Conservation (phyloP, 805 yeast species). For the Debaryomyces maramus region DNA sequence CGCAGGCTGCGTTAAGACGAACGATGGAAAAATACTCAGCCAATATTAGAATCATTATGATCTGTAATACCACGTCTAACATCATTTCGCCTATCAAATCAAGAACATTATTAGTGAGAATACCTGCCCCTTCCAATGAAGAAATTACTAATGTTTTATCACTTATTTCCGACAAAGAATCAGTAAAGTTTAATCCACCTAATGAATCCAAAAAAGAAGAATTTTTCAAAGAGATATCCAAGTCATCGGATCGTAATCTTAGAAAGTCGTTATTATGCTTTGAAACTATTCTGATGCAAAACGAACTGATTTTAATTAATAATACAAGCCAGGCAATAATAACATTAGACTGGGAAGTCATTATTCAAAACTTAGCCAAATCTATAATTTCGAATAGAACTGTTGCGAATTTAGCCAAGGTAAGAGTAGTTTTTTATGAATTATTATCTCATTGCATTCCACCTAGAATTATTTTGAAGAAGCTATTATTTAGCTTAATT, state of each 20-base stretch:
- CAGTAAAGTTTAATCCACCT: conserved; percentile 38
- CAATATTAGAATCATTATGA: conserved; percentile 77
- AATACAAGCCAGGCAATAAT: conserved; percentile 44
- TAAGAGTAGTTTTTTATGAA: conserved; percentile 75
- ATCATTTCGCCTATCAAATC: conserved; percentile 94
- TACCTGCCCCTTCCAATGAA: conserved; percentile 70
- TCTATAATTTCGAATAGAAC: conserved; percentile 61
- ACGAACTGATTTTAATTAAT: conserved; percentile 46
- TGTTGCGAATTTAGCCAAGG: conserved; percentile 59
- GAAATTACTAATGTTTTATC: conserved; percentile 61
- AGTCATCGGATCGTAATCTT: conserved; percentile 64
- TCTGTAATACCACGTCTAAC: conserved; percentile 87
- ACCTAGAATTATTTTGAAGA: conserved; percentile 73
- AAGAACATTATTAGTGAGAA: conserved; percentile 83
- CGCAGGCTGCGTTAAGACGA: conserved; percentile 92
- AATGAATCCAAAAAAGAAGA: conserved; percentile 32
- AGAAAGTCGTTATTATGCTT: conserved; percentile 75
- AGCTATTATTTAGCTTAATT: conserved; percentile 46
- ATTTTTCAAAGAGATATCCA: conserved; percentile 54
- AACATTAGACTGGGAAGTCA: conserved; percentile 88
- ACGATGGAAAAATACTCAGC: conserved; percentile 95
- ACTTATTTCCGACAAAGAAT: conserved; percentile 59
- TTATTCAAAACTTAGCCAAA: conserved; percentile 63
- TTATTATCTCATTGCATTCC: conserved; percentile 93
- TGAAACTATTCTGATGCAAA: conserved; percentile 79